phyloP scores from a whole-genome alignment of 176 grass and related monocot genomes.

The Rhynchospora breviuscula region DNA sequence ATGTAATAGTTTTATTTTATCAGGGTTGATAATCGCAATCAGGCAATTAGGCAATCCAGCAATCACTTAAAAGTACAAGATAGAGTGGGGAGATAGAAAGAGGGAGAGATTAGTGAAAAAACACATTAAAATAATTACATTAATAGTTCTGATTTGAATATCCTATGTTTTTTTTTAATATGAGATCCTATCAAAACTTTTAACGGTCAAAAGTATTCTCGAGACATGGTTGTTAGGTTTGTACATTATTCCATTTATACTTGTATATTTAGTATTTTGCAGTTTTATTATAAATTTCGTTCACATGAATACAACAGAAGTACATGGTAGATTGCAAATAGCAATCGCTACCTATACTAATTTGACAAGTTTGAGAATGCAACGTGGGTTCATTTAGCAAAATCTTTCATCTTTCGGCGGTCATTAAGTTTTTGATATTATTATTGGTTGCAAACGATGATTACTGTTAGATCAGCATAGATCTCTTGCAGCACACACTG shows the following conservation, averaged over 20 bases:
- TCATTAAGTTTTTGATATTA: not conserved
- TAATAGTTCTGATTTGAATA: too few species aligned
- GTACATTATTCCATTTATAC: not conserved
- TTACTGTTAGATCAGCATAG: not conserved
- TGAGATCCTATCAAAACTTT: not conserved
- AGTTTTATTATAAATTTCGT: not conserved
- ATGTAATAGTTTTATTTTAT: too few species aligned
- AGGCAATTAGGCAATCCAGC: too few species aligned
- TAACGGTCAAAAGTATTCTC: not conserved
- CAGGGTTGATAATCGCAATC: too few species aligned
- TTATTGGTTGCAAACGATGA: not conserved
- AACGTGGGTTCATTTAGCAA: not conserved
- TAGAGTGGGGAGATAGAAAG: too few species aligned
- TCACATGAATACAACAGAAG: too few species aligned
- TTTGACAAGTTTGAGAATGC: not conserved
- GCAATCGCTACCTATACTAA: not conserved
- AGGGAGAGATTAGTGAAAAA: too few species aligned
- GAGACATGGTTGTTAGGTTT: not conserved
- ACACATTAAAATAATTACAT: too few species aligned
- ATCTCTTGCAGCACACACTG: not conserved
- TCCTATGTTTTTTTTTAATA: not conserved
- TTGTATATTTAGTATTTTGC: not conserved
- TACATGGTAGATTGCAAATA: too few species aligned
- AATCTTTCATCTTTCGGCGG: constrained; percentile 2
- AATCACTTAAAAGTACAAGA: too few species aligned